These are phyloP conservation scores for Fusarium mangiferae DNA, from an alignment of 2,329 filamentous ascomycete genomes.

Conservation along the genomic window DNA sequence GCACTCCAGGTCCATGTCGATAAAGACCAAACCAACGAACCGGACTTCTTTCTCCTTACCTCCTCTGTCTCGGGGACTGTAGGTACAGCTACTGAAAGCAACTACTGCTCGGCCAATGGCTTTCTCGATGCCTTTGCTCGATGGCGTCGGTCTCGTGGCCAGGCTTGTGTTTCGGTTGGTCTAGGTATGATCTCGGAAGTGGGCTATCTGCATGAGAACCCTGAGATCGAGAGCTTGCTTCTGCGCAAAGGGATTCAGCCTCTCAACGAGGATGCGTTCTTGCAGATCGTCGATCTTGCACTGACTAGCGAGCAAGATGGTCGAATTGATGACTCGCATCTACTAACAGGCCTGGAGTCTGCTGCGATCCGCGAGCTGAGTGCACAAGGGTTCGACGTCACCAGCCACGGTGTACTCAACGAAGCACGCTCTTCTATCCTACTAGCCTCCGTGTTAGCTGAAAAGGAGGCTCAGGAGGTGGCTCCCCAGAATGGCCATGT, in stretches of 20 bases:
- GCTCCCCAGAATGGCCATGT: rapidly evolving
- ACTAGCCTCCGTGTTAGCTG: neutral
- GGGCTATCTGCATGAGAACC: neutral
- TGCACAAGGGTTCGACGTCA: neutral
- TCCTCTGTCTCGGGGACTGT: neutral
- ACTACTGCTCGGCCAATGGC: neutral
- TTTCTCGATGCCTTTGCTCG: neutral
- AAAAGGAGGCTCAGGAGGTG: neutral
- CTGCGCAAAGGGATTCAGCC: neutral
- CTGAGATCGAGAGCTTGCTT: neutral
- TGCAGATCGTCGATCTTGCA: neutral
- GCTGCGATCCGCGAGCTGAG: neutral
- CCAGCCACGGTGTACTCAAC: neutral
- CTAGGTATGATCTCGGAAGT: neutral
- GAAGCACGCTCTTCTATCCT: neutral
- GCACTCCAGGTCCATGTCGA: rapidly evolving
- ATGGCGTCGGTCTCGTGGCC: neutral
- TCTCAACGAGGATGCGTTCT: neutral
- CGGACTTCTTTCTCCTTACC: neutral
- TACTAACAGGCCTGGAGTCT: neutral
- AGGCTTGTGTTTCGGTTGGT: neutral
- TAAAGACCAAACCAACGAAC: neutral
- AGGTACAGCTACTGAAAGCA: neutral
- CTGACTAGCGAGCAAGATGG: neutral
- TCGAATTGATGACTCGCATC: neutral